These are phyloP conservation scores for Infundibulicybe gibba DNA, from an alignment of 768 basidiomycete genomes.

Conservation along the genomic window DNA sequence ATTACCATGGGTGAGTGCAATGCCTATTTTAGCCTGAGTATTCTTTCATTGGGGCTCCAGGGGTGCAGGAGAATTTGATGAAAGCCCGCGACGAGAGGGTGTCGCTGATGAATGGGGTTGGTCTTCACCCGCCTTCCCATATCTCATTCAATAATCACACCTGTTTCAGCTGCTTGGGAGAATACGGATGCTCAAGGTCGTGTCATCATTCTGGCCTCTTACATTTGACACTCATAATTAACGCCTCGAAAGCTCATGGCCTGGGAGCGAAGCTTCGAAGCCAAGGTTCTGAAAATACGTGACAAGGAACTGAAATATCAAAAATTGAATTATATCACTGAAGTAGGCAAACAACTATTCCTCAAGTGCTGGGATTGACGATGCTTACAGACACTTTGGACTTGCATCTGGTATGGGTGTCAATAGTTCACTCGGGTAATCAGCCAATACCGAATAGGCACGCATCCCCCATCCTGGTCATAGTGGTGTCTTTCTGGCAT, in stretches of 20 bases:
- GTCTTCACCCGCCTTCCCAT: constrained; percentile 2
- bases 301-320: constrained; percentile 83
- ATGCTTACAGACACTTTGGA: constrained; percentile 36
- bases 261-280: constrained; percentile 87
- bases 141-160: background rate
- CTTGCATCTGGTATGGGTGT: constrained; percentile 38
- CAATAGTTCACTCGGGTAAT: background rate
- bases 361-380: background rate
- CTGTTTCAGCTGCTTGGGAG: constrained; percentile 68
- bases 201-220: background rate
- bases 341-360: constrained; percentile 34
- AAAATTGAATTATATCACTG: constrained; percentile 82
- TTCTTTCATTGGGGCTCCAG: constrained; percentile 7
- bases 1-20: constrained; percentile 47
- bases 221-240: background rate
- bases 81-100: constrained; percentile 90
- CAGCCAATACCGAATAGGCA: constrained; percentile 28
- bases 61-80: constrained; percentile 84
- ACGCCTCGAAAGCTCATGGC: constrained; percentile 86
- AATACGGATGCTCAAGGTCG: constrained; percentile 86
- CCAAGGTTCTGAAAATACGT: constrained; percentile 65
- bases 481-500: constrained; percentile 63
- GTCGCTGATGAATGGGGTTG: constrained; percentile 78
- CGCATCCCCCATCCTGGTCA: constrained; percentile 65
- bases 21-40: background rate